Percentiles rank a stretch among this genome's conserved stretches.
These are phyloP conservation scores for Platanthera zijinensis DNA, from an alignment of 106 monocot species.

Conservation along the genomic window DNA sequence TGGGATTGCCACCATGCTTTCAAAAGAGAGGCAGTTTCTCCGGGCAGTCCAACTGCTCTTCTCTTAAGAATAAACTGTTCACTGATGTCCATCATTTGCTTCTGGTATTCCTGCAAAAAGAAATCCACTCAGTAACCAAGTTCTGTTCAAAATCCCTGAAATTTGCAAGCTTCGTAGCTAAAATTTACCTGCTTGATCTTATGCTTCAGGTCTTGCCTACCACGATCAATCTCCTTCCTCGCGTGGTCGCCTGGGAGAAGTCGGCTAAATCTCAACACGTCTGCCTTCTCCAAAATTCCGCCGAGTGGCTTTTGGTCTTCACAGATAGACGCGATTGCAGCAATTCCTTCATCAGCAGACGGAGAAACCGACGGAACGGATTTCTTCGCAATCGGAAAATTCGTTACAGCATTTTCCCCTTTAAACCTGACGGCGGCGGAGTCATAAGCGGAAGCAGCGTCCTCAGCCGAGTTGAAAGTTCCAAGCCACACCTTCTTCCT, in stretches of 20 bases:
- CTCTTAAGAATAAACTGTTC: conserved; percentile 14
- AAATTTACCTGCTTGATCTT: conserved; percentile 46
- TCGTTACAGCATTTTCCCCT: conserved; percentile 14
- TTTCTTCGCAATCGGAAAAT: conserved; percentile 7
- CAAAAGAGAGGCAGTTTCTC: conserved; percentile 12
- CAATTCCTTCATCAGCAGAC: conserved; percentile 35
- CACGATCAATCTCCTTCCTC: conserved; percentile 36
- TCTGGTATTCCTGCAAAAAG: conserved; percentile 14
- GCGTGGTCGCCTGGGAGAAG: conserved; percentile 32
- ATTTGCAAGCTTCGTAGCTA: background rate
- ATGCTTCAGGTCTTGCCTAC: conserved; percentile 36
- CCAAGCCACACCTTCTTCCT: conserved; percentile 19
- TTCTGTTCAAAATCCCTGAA: background rate
- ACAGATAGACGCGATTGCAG: conserved; percentile 40
- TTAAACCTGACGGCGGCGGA: conserved; percentile 14
- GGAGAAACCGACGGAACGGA: background rate
- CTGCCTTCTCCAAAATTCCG: conserved; percentile 21
- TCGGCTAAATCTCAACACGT: conserved; percentile 43
- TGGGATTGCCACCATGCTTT: conserved; percentile 19
- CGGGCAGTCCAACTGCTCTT: conserved; percentile 12
- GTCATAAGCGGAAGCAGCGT: conserved; percentile 19
- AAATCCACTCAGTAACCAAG: background rate
- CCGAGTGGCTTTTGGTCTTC: conserved; percentile 17
- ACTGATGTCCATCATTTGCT: conserved; percentile 17
- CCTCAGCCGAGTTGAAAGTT: conserved; percentile 18